Base-by-base conservation (phyloP, 2,329 filamentous ascomycete genomes). In the Diaporthe amygdali region DNA sequence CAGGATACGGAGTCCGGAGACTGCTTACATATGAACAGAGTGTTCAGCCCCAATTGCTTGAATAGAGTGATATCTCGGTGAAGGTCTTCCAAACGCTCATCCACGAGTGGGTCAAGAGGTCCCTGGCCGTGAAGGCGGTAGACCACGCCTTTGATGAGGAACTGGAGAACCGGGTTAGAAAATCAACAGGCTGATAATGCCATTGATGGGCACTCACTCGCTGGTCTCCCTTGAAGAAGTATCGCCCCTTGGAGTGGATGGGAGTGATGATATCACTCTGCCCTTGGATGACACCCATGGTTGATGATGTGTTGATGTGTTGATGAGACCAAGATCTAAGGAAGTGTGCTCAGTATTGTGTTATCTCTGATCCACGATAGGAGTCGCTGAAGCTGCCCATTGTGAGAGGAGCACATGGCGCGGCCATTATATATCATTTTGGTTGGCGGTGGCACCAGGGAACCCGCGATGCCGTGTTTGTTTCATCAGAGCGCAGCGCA, bases 221-320 rank as follows among this genome's bases (percentile, higher is more conserved):
- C 27, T 52, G 59, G 46, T 37, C 41, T 22, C 54, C 70, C 22
- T 49, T 72, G 52, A 71, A 82, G 63, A 76, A 81, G 52, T 76
- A 81, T 32, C 76, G 86, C 5, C 75, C 79, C 32, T 30, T 52
- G 39, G 51, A n/a, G 34, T 59, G 27, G 41, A 72, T 64, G 30
- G 55, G 56, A 27, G 41, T n/a, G 5, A 46, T 34, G 25, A 10
- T 49, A 20, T 27, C 39, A 6, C 46, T 51, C 2, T 14, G 25
- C 5, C 46, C 41, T 17, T 39, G 52, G 8, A 51, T 25, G 32
- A 32, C 46, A 30, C 20, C 34, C 66, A 68, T 68, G 44, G 15
- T 59, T 15, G 44, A 5, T 25, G 20, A 0, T 2, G 34, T 49
- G 15, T 59, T 15, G 44, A 5, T 25, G 20, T 0, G 1, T 49